These are phyloP conservation scores for Colletotrichum spaethianum DNA, from an alignment of 2,329 filamentous ascomycete species.

Conservation along the genomic window DNA sequence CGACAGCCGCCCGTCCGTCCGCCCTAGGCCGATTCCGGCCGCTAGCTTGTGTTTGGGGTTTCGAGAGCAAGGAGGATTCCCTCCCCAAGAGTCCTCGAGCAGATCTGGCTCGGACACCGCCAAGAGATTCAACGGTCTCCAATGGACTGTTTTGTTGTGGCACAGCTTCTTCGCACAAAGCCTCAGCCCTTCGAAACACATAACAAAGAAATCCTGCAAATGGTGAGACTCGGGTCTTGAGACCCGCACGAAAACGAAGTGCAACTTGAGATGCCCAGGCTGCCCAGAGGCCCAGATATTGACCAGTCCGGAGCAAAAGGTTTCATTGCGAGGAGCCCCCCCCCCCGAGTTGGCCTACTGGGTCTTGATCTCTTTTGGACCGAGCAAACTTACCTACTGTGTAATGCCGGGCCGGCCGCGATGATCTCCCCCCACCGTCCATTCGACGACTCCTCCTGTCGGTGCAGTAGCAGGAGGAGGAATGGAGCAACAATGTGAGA, in stretches of 20 bases:
- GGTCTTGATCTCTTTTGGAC: slow-evolving; percentile 1
- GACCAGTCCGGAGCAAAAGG: background rate
- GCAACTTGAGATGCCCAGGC: background rate
- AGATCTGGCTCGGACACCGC: slow-evolving; percentile 36
- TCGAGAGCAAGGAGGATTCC: background rate
- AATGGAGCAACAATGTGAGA: background rate
- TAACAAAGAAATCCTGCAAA: background rate
- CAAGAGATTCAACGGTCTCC: slow-evolving; percentile 38
- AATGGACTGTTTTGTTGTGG: slow-evolving; percentile 4
- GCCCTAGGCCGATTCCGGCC: slow-evolving; percentile 6
- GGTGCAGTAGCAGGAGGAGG: background rate
- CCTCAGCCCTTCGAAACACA: background rate
- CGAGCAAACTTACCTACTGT: slow-evolving; percentile 4
- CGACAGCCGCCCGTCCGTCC: slow-evolving; percentile 10
- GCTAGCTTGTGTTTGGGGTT: slow-evolving; percentile 2
- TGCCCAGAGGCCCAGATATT: background rate
- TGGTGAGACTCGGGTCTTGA: background rate
- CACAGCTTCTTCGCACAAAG: background rate
- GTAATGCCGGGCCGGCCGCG: slow-evolving; percentile 25
- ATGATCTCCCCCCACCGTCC: background rate
- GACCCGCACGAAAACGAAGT: background rate
- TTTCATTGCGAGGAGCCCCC: slow-evolving; percentile 1
- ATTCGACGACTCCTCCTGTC: background rate
- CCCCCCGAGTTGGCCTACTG: slow-evolving; percentile 4
- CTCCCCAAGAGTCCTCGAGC: background rate